These are phyloP conservation scores for Dovyalis caffra DNA, from an alignment of 345 rosid genomes.

Conservation along the genomic window DNA sequence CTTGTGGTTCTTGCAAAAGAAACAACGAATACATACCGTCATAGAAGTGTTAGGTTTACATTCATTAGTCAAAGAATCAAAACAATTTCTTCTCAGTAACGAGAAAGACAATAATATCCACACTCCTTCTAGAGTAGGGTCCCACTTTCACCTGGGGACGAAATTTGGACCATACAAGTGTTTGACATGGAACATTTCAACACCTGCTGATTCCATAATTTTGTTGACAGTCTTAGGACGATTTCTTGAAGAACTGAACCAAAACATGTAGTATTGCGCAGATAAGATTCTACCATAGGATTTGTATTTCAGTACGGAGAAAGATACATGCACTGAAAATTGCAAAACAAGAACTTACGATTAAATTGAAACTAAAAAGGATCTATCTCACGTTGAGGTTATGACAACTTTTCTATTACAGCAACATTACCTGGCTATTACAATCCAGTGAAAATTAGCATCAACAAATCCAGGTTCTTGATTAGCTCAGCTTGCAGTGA, in stretches of 20 bases:
- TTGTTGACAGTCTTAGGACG: no score
- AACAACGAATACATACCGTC: constrained; percentile 9
- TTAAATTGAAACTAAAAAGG: no score
- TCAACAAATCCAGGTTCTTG: no score
- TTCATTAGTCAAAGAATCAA: neutral
- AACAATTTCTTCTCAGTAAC: neutral
- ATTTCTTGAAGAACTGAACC: neutral
- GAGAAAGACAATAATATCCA: constrained; percentile 11
- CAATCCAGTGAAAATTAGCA: no score
- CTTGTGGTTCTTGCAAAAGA: constrained; percentile 15
- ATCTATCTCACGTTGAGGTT: neutral
- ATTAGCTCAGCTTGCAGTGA: no score
- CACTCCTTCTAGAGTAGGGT: neutral
- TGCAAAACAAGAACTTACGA: neutral
- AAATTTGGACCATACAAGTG: constrained; percentile 9
- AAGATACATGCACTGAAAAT: neutral
- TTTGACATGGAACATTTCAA: neutral
- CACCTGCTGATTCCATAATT: neutral
- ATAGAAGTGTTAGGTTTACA: neutral
- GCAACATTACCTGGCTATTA: neutral
- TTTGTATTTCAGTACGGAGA: no score
- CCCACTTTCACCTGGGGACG: neutral
- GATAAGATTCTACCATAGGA: no score
- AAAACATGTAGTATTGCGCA: neutral
- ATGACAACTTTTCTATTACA: neutral